phyloP scores from a whole-genome alignment of 2,329 filamentous ascomycete species.

The Claviceps humidiphila region DNA sequence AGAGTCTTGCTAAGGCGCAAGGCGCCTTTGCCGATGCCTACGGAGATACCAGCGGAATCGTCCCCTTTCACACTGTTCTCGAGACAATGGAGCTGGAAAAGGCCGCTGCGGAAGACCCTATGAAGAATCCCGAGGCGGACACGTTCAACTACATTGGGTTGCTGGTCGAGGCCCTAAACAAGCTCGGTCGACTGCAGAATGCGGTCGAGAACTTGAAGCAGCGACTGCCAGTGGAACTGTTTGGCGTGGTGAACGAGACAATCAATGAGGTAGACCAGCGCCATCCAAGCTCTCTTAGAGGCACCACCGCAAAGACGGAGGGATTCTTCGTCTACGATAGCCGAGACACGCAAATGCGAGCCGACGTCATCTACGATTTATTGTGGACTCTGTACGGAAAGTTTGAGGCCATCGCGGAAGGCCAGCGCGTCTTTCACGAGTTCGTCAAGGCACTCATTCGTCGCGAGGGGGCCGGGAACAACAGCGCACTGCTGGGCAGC shows the following conservation, averaged over 20 bases:
- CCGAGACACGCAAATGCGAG: constrained; percentile 62
- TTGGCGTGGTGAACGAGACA: constrained; percentile 85
- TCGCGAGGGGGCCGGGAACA: constrained; percentile 58
- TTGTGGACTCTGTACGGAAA: constrained; percentile 89
- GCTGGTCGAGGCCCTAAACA: constrained; percentile 79
- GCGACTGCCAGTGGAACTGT: constrained; percentile 82
- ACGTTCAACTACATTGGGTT: constrained; percentile 89
- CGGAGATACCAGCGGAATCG: constrained; percentile 29
- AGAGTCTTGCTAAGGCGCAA: constrained; percentile 59
- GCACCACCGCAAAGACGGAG: constrained; percentile 37
- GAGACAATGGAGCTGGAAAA: constrained; percentile 48
- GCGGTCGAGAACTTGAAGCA: constrained; percentile 88
- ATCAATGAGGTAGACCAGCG: constrained; percentile 88
- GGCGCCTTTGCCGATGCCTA: constrained; percentile 37
- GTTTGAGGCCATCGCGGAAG: constrained; percentile 93
- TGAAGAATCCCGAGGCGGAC: constrained; percentile 87
- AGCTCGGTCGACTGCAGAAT: constrained; percentile 70
- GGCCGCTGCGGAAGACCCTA: constrained; percentile 67
- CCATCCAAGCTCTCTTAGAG: constrained; percentile 68
- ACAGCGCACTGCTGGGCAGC: constrained; percentile 59
- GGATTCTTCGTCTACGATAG: constrained; percentile 51
- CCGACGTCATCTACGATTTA: constrained; percentile 80
- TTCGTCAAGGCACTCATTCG: constrained; percentile 75
- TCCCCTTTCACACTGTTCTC: constrained; percentile 46
- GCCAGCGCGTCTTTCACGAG: constrained; percentile 87